phyloP scores from a whole-genome alignment of 345 rosid species.

The Syzygium oleosum region DNA sequence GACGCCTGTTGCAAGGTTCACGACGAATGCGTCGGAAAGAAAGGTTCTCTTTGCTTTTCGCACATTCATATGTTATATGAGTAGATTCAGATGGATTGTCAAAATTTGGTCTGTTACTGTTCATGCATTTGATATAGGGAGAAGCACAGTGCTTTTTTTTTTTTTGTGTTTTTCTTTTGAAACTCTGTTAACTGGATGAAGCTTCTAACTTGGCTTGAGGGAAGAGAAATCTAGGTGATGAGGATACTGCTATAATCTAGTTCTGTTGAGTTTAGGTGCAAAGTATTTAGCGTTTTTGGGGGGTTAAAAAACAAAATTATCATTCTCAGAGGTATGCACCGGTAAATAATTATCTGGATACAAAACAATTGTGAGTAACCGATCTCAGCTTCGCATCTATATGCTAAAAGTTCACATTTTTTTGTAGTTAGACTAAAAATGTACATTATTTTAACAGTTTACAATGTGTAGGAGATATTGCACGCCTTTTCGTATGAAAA shows the following conservation, averaged over 20 bases:
- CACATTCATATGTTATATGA: not conserved
- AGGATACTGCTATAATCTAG: not conserved
- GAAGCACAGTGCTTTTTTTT: not conserved
- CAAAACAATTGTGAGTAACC: not conserved
- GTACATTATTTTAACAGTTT: not conserved
- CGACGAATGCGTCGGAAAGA: conserved; percentile 66
- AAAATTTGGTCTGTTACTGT: not conserved
- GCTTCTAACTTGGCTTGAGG: not conserved
- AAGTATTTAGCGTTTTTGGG: not conserved
- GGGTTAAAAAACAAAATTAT: not conserved
- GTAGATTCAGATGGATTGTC: not conserved
- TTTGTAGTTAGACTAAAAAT: not conserved
- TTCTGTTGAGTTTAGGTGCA: not conserved
- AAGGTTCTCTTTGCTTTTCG: conserved; percentile 29
- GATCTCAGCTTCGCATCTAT: not conserved
- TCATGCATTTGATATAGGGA: not conserved
- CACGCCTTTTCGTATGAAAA: not conserved
- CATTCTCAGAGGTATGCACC: not conserved
- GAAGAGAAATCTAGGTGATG: not conserved
- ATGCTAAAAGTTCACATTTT: not conserved
- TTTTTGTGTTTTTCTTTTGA: too few species aligned
- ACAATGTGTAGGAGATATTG: not conserved
- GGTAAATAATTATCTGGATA: not conserved
- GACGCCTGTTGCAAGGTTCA: conserved; percentile 88
- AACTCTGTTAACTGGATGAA: not conserved